phyloP scores from a whole-genome alignment of 2,329 filamentous ascomycete genomes.

The Periconia macrospinosa region DNA sequence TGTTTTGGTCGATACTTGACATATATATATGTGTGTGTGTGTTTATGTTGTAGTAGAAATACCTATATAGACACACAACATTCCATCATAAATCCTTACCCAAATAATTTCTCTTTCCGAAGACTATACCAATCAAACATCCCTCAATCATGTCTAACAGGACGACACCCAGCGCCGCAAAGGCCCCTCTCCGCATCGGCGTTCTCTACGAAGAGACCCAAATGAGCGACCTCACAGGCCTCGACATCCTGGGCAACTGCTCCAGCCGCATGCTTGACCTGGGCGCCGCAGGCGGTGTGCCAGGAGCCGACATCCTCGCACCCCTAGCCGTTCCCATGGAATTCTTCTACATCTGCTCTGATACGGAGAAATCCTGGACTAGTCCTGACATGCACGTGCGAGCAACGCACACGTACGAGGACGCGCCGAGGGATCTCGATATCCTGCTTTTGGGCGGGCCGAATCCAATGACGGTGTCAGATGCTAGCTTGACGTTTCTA shows the following conservation, averaged over 20 bases:
- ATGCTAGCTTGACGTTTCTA: conserved; percentile 40
- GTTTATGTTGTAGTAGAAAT: too few relatives aligned
- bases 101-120: too few relatives aligned
- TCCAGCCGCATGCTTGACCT: conserved; percentile 27
- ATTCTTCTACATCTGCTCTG: conserved; percentile 45
- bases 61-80: too few relatives aligned
- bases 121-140: too few relatives aligned
- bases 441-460: conserved; percentile 46
- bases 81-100: too few relatives aligned
- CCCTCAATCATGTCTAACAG: not conserved
- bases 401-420: conserved; percentile 41
- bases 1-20: too few relatives aligned
- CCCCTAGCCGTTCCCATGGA: conserved; percentile 33
- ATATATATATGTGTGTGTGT: too few relatives aligned
- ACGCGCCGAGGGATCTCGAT: conserved; percentile 46
- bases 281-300: conserved; percentile 11
- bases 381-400: conserved; percentile 37
- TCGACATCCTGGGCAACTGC: conserved; percentile 46
- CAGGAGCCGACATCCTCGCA: conserved; percentile 14
- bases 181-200: conserved; percentile 41
- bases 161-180: conserved; percentile 2
- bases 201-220: conserved; percentile 46
- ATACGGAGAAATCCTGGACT: conserved; percentile 32
- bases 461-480: conserved; percentile 29
- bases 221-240: conserved; percentile 44